Base-by-base conservation (phyloP, 148 eudicot species). In the Nyssa sinensis region DNA sequence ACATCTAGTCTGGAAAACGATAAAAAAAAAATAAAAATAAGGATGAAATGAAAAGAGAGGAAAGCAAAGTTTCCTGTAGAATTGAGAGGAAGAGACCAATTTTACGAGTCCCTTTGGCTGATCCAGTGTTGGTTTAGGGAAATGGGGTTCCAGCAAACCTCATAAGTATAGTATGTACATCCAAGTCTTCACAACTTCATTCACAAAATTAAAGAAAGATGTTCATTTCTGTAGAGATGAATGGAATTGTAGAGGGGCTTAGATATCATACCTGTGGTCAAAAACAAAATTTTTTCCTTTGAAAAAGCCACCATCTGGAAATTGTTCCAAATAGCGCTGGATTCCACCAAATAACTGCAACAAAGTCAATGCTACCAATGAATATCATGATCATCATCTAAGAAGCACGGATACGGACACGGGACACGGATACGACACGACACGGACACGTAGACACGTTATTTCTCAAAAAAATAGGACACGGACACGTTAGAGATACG, bases 241-340 rank as follows among this genome's bases (percentile, higher is more conserved):
- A 13, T 47, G 59, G 24, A 16, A 55, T 29, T 5, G 13, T 5
- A 32, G 11, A 37, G 66, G 29, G 19, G 27, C 39, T 29, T 19
- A 57, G 33, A 67, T 58, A 62, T 16, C 80, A 71, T 89, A 91
- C 98, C 98, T 83, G 72, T 84, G 98, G 77, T 94, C 98, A 86
- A 92, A 94, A 69, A 94, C 98, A 78, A 94, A 94, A 74, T 94
- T 94, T 77, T 92, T 94, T 69, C 98, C 98, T 84, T 83, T 89
- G 74, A 94, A 94, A 80, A 87, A 92, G 37, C 98, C 98, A 72
- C 98, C 97, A 82, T 86, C 98, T 4, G 98, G 96, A 80, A 82
- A 92, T 77, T 94, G 96, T 78, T 94, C 98, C 79, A 94, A 44
- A 74, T 94, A 94, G 34, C 98, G 91, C 81, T 94, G 98, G 63